Evolutionary conservation across 176 grass and related monocot species (phyloP), one percentile per base, ranked within the genome.

Genomic region (Saccharum officinarum): DNA sequence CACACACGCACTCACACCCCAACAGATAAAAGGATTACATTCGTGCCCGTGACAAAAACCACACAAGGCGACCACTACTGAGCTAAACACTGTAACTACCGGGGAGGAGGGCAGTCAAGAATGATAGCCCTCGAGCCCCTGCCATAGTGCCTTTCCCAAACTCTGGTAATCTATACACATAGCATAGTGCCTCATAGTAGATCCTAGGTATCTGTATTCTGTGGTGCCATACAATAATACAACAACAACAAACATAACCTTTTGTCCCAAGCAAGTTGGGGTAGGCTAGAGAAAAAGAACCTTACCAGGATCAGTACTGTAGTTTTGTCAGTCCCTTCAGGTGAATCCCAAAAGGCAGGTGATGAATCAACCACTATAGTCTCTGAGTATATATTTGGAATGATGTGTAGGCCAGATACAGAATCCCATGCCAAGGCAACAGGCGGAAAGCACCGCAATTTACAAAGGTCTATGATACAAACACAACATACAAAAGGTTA

Each of bases 371-470:
- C 88, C 34, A 84, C 80, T 77, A 98, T 6, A 86, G 86, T 94
- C 86, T 95, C 93, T 63, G 91, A 89, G 67, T 91, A 94, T 55
- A 98, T 88, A 89, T 98, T 98, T 67, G 97, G 93, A 83, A 92
- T 89, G 36, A 98, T 76, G 66, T 89, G 89, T 77, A 95, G 46
- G 73, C 93, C 96, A 78, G 96, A 95, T 81, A 90, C 55, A 83
- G 87, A 87, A 85, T 98, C 96, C 96, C 83, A 98, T 89, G 89
- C 83, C 85, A 98, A 76, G 20, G 91, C 89, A 31, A 98, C 88
- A 83, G 96, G 96, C 52, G 96, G 96, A 69, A 98, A 98, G 85
- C 96, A 98, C 57, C 96, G 84, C 26, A 95, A 86, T 86, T 98
- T 98, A 83, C 96, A 98, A 78, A 95, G 84, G 61, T 85, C 96